Conservation (phyloP, 2,329 filamentous ascomycete genomes). For the Reticulascus tulasneorum region DNA sequence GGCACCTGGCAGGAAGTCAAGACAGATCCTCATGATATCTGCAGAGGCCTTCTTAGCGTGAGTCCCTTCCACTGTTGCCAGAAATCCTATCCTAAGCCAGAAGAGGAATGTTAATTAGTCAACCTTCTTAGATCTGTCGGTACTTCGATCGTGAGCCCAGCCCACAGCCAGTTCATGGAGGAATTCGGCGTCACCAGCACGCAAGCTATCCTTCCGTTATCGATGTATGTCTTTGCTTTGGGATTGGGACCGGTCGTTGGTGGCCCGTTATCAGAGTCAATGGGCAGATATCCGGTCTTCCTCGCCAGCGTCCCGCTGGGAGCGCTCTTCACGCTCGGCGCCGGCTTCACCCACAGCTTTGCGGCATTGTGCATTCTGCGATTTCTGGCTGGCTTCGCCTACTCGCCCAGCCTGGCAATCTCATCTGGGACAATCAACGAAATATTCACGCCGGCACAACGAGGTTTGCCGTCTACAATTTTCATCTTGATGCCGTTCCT, state of each 20-base stretch:
- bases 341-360: slow-evolving; percentile 47
- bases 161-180: slow-evolving; percentile 38
- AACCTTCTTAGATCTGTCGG: slow-evolving; percentile 42
- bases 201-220: slow-evolving; percentile 53
- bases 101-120: not conserved
- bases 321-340: slow-evolving; percentile 53
- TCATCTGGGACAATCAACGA: slow-evolving; percentile 47
- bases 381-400: slow-evolving; percentile 52
- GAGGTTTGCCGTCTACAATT: slow-evolving; percentile 38
- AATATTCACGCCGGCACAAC: slow-evolving; percentile 36
- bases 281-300: slow-evolving; percentile 53
- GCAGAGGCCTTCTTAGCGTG: slow-evolving; percentile 38
- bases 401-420: slow-evolving; percentile 45
- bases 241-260: slow-evolving; percentile 56
- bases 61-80: slow-evolving; percentile 16
- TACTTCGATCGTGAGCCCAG: slow-evolving; percentile 50
- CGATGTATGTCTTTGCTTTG: slow-evolving; percentile 57
- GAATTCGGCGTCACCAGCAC: slow-evolving; percentile 53
- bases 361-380: slow-evolving; percentile 48
- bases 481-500: slow-evolving; percentile 50
- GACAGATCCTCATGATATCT: slow-evolving; percentile 33
- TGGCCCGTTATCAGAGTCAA: slow-evolving; percentile 55
- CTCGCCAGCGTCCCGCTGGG: slow-evolving; percentile 40
- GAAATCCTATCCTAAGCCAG: slow-evolving; percentile 2
- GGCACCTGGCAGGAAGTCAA: slow-evolving; percentile 34